A percentile compares a stretch with the other conserved stretches of the same genome.
These are phyloP conservation scores for Uronychia binucleata DNA, from an alignment of 73 alveolate genomes.

Conservation along the genomic window DNA sequence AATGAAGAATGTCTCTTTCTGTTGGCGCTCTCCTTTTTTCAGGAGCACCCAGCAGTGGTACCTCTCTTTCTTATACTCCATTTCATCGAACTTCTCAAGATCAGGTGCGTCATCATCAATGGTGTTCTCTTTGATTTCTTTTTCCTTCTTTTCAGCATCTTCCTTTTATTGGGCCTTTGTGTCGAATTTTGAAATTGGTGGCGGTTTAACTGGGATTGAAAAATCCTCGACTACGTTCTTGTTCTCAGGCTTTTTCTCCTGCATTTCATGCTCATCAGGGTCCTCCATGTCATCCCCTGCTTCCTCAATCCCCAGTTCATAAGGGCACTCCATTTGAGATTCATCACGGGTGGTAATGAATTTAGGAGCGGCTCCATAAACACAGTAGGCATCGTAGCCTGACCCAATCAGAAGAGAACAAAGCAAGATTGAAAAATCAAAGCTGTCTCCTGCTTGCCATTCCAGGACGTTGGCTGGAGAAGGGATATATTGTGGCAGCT, in stretches of 20 bases:
- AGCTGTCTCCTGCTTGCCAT: constrained; percentile 97
- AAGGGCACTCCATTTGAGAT: constrained; percentile 83
- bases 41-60: constrained; percentile 97
- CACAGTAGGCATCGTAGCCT: constrained; percentile 98
- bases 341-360: constrained; percentile 85
- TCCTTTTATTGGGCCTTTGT: constrained; percentile 42
- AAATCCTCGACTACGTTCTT: constrained; percentile 73
- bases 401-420: constrained; percentile 92
- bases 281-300: constrained; percentile 49
- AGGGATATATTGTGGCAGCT: constrained; percentile 93
- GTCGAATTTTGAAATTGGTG: constrained; percentile 80
- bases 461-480: constrained; percentile 94
- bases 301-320: constrained; percentile 52
- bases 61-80: constrained; percentile 74
- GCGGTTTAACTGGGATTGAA: constrained; percentile 70
- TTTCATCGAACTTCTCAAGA: constrained; percentile 79
- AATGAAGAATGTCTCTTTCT: constrained; percentile 75
- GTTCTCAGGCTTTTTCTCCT: constrained; percentile 51
- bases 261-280: constrained; percentile 59
- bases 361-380: constrained; percentile 96
- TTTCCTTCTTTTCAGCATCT: constrained; percentile 65
- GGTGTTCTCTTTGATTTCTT: constrained; percentile 74
- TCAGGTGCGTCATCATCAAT: constrained; percentile 96
- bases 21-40: constrained; percentile 87
- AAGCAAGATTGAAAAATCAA: constrained; percentile 89